These are phyloP conservation scores for Tinospora cordifolia DNA, from an alignment of 164 flowering plant species.

Conservation along the genomic window DNA sequence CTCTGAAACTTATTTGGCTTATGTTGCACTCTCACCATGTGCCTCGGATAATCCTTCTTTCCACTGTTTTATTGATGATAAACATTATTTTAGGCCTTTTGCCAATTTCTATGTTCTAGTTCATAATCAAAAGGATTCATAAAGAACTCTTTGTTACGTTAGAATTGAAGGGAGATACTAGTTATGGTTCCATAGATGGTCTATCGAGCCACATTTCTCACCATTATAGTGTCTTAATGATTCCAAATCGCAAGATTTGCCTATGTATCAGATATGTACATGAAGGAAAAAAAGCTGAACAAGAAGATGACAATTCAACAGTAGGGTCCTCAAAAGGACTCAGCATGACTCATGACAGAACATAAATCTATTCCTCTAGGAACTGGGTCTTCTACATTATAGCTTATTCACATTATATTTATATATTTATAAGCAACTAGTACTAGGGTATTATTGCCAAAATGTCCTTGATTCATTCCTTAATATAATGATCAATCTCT, in stretches of 20 bases:
- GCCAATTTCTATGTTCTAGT: background rate
- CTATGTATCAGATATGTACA: background rate
- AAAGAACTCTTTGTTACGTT: background rate
- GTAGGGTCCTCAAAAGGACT: constrained; percentile 17
- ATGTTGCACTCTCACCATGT: constrained; percentile 11
- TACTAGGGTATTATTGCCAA: no score
- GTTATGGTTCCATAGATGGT: background rate
- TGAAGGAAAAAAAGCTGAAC: background rate
- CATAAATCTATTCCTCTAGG: background rate
- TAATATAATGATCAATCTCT: background rate
- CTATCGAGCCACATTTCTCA: background rate
- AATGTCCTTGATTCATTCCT: no score
- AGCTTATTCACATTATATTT: no score
- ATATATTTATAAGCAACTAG: no score
- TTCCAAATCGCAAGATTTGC: background rate
- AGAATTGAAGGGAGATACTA: background rate
- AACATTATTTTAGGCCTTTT: background rate
- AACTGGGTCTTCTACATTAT: background rate
- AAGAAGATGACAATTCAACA: constrained; percentile 2
- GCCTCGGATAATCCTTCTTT: background rate
- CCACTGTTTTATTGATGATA: background rate
- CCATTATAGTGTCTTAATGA: background rate
- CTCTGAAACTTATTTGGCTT: constrained; percentile 16
- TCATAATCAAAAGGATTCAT: background rate
- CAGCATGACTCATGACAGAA: constrained; percentile 13